Evolutionary conservation across 2,329 filamentous ascomycete genomes (phyloP).

Genomic region (Blastomyces percursus): DNA sequence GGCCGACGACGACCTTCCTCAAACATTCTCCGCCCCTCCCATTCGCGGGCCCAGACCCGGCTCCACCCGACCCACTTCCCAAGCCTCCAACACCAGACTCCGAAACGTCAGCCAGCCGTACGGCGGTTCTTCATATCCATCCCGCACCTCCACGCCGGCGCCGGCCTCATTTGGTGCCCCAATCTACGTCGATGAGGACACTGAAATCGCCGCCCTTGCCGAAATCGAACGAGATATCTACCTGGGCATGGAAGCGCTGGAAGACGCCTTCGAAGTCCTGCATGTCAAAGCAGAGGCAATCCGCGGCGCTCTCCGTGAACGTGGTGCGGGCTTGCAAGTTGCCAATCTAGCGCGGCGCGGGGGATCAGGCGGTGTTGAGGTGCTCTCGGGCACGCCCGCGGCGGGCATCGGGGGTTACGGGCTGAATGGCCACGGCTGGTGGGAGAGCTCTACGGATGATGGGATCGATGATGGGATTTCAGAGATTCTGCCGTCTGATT

Average conservation of each 20-base stretch:
- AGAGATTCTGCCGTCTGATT: constrained; percentile 38
- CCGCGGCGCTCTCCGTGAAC: constrained; percentile 65
- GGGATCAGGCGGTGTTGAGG: constrained; percentile 7
- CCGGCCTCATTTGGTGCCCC: constrained; percentile 55
- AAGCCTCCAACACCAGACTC: constrained; percentile 30
- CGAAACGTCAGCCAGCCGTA: constrained; percentile 32
- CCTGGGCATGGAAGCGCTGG: constrained; percentile 82
- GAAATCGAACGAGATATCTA: constrained; percentile 93
- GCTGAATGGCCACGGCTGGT: constrained; percentile 14
- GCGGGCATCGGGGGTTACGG: not conserved
- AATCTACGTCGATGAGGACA: constrained; percentile 87
- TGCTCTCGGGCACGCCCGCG: constrained; percentile 3
- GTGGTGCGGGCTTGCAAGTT: constrained; percentile 60
- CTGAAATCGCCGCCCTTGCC: constrained; percentile 77
- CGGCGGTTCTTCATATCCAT: constrained; percentile 32
- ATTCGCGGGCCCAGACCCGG: constrained; percentile 24
- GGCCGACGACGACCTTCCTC: constrained; percentile 48
- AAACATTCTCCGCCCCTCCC: constrained; percentile 17
- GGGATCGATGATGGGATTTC: constrained; percentile 36
- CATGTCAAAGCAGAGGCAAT: constrained; percentile 75
- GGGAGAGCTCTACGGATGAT: constrained; percentile 35
- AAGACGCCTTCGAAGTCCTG: constrained; percentile 88
- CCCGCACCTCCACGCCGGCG: constrained; percentile 47
- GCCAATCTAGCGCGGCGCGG: constrained; percentile 37
- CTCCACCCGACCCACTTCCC: constrained; percentile 20